These are phyloP conservation scores for Ajuga reptans DNA, from an alignment of 305 asterid species.

Conservation along the genomic window DNA sequence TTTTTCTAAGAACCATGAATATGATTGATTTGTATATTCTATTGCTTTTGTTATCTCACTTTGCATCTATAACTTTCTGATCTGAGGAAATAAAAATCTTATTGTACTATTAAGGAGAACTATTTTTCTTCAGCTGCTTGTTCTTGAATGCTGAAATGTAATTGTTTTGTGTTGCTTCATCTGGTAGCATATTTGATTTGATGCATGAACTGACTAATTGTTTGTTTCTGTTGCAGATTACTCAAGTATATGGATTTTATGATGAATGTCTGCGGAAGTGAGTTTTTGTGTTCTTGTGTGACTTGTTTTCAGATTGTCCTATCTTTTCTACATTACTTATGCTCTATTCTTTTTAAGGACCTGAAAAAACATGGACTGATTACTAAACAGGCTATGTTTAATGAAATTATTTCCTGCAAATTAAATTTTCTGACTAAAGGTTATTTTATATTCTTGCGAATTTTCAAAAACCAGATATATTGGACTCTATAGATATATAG, in stretches of 20 bases:
- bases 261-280: slow-evolving; percentile 95
- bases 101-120: neutral
- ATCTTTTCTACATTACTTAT: neutral
- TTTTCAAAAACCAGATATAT: neutral
- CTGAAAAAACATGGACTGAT: neutral
- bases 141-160: slow-evolving; percentile 1
- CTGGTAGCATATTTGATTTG: neutral
- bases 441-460: neutral
- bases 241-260: slow-evolving; percentile 92
- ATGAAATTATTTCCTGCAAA: neutral
- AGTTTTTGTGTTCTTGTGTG: slow-evolving; percentile 30
- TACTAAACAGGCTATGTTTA: neutral
- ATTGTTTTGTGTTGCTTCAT: neutral
- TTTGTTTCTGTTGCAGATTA: slow-evolving; percentile 51
- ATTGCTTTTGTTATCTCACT: neutral
- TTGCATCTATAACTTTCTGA: neutral
- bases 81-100: neutral
- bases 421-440: neutral
- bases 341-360: neutral
- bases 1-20: neutral
- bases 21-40: neutral
- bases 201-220: slow-evolving; percentile 3
- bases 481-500: neutral
- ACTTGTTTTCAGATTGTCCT: neutral
- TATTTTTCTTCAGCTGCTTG: slow-evolving; percentile 4